A percentile compares a stretch with the other conserved stretches of the same genome.
Conservation (phyloP, 257 asterid species). For the Voacanga thouarsii region DNA sequence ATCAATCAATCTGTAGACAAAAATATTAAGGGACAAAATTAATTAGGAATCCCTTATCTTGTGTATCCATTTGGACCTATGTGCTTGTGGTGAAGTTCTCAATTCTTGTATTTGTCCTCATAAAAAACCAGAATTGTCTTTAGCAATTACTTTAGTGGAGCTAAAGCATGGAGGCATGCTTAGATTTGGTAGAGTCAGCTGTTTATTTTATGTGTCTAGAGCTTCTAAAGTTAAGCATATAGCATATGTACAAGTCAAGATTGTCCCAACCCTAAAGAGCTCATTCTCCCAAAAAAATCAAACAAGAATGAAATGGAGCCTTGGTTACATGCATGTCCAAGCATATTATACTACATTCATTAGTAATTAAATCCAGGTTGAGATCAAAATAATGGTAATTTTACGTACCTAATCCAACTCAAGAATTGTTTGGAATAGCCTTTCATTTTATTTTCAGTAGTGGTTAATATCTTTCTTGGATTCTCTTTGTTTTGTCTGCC, state of each 20-base stretch:
- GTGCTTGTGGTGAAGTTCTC: slow-evolving; percentile 11
- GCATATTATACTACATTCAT: neutral
- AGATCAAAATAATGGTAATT: slow-evolving; percentile 15
- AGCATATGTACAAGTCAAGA: slow-evolving; percentile 31
- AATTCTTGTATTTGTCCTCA: slow-evolving; percentile 22
- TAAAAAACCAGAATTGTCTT: slow-evolving; percentile 29
- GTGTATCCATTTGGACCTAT: slow-evolving; percentile 15
- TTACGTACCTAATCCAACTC: slow-evolving; percentile 33
- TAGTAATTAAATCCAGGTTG: neutral
- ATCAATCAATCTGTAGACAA: neutral
- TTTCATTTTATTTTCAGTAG: neutral
- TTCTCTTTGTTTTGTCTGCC: slow-evolving; percentile 30
- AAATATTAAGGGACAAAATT: slow-evolving; percentile 1
- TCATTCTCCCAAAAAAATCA: slow-evolving; percentile 33
- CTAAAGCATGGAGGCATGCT: slow-evolving; percentile 16
- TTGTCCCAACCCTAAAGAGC: slow-evolving; percentile 39
- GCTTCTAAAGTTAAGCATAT: slow-evolving; percentile 29
- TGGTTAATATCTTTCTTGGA: slow-evolving; percentile 43
- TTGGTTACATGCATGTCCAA: slow-evolving; percentile 32
- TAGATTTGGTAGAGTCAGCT: slow-evolving; percentile 1
- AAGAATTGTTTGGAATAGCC: slow-evolving; percentile 10
- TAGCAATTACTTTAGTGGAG: slow-evolving; percentile 12
- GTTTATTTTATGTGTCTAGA: neutral
- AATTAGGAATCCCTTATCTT: slow-evolving; percentile 3
- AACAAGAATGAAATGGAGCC: slow-evolving; percentile 21